Percentiles rank a stretch among this genome's conserved stretches.
Evolutionary conservation across 163 green algal genomes (phyloP).

Genomic region (Coccomyxa subellipsoidea): DNA sequence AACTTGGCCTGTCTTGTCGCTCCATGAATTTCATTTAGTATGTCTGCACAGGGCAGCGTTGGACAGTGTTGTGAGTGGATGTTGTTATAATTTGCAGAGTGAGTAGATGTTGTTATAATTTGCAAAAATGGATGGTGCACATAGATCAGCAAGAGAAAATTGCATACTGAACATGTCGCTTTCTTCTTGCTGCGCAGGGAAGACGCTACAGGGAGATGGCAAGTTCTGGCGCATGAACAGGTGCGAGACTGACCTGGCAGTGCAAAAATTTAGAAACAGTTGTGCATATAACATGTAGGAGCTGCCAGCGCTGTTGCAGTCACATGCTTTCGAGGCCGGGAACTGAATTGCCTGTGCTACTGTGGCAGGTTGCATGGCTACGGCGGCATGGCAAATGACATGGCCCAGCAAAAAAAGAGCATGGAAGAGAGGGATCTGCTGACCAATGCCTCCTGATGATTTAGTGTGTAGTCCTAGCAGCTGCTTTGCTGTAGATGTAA

Average conservation of each 20-base stretch:
- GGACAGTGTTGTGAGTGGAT: neutral
- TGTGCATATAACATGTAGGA: no score
- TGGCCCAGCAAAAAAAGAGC: neutral
- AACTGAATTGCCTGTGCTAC: neutral
- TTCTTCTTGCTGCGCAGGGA: conserved; percentile 23
- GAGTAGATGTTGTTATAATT: no score
- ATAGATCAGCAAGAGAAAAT: no score
- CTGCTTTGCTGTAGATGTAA: no score
- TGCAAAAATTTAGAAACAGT: no score
- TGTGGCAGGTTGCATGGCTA: conserved; percentile 3
- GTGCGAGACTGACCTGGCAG: neutral
- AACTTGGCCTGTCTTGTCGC: neutral
- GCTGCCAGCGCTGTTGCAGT: neutral
- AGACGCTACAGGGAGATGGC: conserved; percentile 20
- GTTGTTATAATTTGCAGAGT: no score
- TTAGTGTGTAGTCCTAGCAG: no score
- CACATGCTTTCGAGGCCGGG: no score
- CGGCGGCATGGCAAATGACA: neutral
- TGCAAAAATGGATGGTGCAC: no score
- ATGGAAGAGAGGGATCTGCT: neutral
- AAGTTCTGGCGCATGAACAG: conserved; percentile 62
- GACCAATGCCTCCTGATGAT: neutral
- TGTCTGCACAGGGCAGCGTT: neutral
- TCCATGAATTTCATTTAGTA: neutral
- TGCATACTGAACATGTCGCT: no score